Base-by-base conservation (phyloP, 306 rosid species). In the Vigna hirtella region DNA sequence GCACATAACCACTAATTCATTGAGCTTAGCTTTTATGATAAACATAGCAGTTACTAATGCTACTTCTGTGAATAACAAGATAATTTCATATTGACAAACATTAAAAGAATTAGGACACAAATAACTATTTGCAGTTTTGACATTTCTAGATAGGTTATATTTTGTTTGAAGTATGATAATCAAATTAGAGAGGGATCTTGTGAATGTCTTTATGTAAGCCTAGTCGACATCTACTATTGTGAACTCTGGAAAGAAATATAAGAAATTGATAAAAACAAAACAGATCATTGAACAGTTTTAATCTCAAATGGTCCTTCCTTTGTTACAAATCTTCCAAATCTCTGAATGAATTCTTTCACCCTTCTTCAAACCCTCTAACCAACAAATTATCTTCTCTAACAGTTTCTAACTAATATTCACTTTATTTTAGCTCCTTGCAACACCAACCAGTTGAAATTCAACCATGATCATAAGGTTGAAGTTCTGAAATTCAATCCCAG, bases 61-160 rank as follows among this genome's bases (percentile, higher is more conserved):
- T 59, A 64, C 66, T 76, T 80, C 63, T 59, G 66, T 10, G 12
- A 81, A 75, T 34, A 11, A 56, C 50, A 49, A 28, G 68, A 69
- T 42, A 49, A 58, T 58, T 73, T 61, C 57, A 50, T 40, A 38
- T 51, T 49, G 73, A 28, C 28, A 42, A 48, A 66, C 30, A 66
- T 81, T 32, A 49, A 62, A 73, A 51, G 18, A 68, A 57, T 47
- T 74, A 22, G 55, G 32, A 28, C 61, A 51, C 30, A 75, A 50
- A 50, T 50, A 75, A 45, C 59, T 26, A 42, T 61, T 38, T 76
- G 22, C 67, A 75, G 76, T 18, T 66, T 80, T 49, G 28, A 58
- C 76, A 58, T 55, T 66, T 72, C 45, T 56, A 80, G 68, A 72
- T 40, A 52, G 28, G n/a, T 50, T 69, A 45, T 26, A 57, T 62